A percentile compares a stretch with the other conserved stretches of the same genome.
Evolutionary conservation across 2,329 filamentous ascomycete species (phyloP).

Genomic region (Knufia fluminis): DNA sequence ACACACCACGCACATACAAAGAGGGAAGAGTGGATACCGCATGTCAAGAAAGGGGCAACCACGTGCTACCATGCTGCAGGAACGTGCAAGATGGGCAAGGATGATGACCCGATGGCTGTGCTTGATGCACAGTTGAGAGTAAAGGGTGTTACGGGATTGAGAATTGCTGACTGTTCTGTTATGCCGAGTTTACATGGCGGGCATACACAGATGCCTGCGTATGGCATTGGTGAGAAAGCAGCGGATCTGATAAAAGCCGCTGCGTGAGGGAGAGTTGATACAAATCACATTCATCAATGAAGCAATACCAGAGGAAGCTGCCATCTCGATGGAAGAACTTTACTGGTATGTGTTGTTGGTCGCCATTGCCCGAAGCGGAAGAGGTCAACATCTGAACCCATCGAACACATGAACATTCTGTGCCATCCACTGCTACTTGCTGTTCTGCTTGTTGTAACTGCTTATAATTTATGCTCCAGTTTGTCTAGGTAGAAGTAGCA

Average conservation of each 20-base stretch:
- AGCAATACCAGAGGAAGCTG: too few species aligned
- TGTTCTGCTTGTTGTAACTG: too few species aligned
- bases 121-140: conserved; percentile 47
- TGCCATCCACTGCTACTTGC: too few species aligned
- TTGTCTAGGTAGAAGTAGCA: too few species aligned
- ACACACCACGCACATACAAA: conserved; percentile 45
- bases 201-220: conserved; percentile 50
- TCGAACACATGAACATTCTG: too few species aligned
- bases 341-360: too few species aligned
- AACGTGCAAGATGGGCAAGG: conserved; percentile 48
- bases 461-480: too few species aligned
- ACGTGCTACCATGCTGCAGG: conserved; percentile 53
- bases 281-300: too few species aligned
- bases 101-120: conserved; percentile 41
- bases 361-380: too few species aligned
- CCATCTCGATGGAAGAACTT: too few species aligned
- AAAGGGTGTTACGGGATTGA: conserved; percentile 42
- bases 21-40: conserved; percentile 50
- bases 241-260: conserved; percentile 42
- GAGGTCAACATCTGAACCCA: too few species aligned
- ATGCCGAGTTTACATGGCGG: conserved; percentile 45
- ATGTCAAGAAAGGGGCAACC: conserved; percentile 50
- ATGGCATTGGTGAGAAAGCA: conserved; percentile 48
- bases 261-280: conserved; percentile 1
- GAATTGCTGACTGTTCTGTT: conserved; percentile 46